A percentile compares a stretch with the other conserved stretches of the same genome.
Evolutionary conservation across 78 protist species (phyloP).

Genomic region (Tieghemostelium lacteum): DNA sequence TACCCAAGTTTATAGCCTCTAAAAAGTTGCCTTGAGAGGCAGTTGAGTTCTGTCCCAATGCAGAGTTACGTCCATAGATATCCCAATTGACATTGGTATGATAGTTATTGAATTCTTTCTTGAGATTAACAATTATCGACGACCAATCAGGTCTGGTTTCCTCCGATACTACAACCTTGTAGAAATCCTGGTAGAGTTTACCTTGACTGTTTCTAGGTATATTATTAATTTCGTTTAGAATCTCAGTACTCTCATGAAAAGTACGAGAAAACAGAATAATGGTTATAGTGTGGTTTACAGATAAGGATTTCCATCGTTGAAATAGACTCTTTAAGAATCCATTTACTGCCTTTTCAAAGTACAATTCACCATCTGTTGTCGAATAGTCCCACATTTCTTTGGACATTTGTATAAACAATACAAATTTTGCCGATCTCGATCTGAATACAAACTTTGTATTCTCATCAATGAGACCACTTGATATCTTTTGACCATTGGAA

Average conservation of each 20-base stretch:
- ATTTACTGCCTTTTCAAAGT: conserved; percentile 84
- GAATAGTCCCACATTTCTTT: conserved; percentile 91
- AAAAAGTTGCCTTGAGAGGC: conserved; percentile 85
- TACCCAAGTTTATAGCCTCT: conserved; percentile 86
- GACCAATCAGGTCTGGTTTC: conserved; percentile 79
- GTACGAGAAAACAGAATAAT: conserved; percentile 82
- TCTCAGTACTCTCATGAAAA: conserved; percentile 37
- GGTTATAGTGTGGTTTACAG: conserved; percentile 79
- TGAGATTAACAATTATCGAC: conserved; percentile 56
- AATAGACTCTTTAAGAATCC: conserved; percentile 80
- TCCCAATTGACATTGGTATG: conserved; percentile 73
- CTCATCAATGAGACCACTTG: conserved; percentile 81
- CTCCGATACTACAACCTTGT: conserved; percentile 74
- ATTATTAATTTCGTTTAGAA: conserved; percentile 42
- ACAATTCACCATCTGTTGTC: conserved; percentile 79
- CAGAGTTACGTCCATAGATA: conserved; percentile 53
- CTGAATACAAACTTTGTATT: conserved; percentile 87
- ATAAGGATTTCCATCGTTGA: conserved; percentile 62
- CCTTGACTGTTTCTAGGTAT: conserved; percentile 44
- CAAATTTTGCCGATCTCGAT: conserved; percentile 82
- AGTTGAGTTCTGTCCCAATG: conserved; percentile 79
- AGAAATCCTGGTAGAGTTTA: conserved; percentile 80
- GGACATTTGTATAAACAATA: conserved; percentile 82
- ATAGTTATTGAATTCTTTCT: conserved; percentile 69
- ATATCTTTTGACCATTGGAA: conserved; percentile 30